These are phyloP conservation scores for Leishmania tarentolae DNA, from an alignment of 208 protist genomes.

Conservation along the genomic window DNA sequence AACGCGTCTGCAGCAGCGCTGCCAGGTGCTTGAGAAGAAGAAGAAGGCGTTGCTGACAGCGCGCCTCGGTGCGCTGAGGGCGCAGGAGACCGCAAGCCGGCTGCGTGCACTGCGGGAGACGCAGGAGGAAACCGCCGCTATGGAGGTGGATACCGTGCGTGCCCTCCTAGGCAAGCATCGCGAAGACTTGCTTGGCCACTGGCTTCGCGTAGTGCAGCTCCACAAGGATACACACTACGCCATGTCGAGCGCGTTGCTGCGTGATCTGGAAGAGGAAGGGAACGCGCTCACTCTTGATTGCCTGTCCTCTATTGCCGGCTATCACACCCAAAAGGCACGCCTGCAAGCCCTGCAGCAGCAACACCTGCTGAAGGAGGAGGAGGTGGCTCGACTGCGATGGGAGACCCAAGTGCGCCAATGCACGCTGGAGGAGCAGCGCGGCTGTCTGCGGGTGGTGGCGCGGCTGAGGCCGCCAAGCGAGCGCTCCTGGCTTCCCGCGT, in stretches of 20 bases:
- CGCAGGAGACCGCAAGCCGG: constrained; percentile 27
- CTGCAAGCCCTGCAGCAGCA: constrained; percentile 31
- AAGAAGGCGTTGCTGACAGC: constrained; percentile 13
- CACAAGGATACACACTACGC: constrained; percentile 20
- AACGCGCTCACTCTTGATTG: constrained; percentile 14
- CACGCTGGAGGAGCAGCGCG: constrained; percentile 24
- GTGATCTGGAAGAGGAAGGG: constrained; percentile 24
- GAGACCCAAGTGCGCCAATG: constrained; percentile 35
- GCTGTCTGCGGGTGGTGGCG: constrained; percentile 32
- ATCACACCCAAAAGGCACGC: constrained; percentile 27
- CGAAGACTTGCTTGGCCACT: constrained; percentile 13
- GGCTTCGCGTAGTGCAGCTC: constrained; percentile 27
- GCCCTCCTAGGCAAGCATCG: constrained; percentile 21
- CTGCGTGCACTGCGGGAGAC: constrained; percentile 24
- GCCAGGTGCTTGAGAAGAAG: constrained; percentile 7
- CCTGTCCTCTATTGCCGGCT: constrained; percentile 15
- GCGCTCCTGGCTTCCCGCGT: constrained; percentile 25
- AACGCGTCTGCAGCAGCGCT: constrained; percentile 27
- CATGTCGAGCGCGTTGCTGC: constrained; percentile 13
- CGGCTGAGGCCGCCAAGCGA: constrained; percentile 23
- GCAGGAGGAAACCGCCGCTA: constrained; percentile 20
- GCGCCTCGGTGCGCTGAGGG: constrained; percentile 7
- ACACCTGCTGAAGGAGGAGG: constrained; percentile 24
- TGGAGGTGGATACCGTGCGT: constrained; percentile 26
- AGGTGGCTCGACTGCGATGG: constrained; percentile 30